phyloP scores from a whole-genome alignment of 768 basidiomycete genomes.

The Hemileccinum rubropunctum region DNA sequence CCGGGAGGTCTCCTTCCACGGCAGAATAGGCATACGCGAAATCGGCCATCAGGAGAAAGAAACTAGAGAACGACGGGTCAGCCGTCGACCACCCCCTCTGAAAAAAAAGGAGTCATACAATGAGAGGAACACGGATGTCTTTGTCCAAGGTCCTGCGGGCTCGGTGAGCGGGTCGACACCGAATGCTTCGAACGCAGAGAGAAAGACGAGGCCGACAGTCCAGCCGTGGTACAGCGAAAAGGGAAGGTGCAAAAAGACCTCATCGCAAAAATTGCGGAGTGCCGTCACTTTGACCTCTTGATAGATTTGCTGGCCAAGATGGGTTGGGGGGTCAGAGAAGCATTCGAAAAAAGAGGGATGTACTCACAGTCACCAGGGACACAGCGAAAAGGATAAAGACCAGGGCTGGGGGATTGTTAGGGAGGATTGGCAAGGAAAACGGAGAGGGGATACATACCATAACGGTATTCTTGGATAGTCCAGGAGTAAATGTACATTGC shows the following conservation, averaged over 20 bases:
- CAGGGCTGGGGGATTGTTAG: constrained; percentile 27
- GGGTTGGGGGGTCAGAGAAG: too few species aligned
- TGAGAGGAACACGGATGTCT: constrained; percentile 59
- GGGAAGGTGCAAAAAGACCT: constrained; percentile 68
- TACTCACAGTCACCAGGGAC: constrained; percentile 49
- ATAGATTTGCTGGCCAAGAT: constrained; percentile 50
- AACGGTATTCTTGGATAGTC: constrained; percentile 49
- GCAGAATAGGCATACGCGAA: constrained; percentile 66
- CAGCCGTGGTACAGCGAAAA: constrained; percentile 71
- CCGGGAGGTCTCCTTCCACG: constrained; percentile 65
- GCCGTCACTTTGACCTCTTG: constrained; percentile 60
- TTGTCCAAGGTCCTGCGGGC: constrained; percentile 56
- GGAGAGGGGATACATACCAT: constrained; percentile 29
- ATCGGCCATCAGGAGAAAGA: constrained; percentile 57
- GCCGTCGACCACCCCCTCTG: background rate
- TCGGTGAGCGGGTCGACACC: constrained; percentile 54
- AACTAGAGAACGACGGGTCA: constrained; percentile 22
- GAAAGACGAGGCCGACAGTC: constrained; percentile 50
- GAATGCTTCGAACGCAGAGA: constrained; percentile 60
- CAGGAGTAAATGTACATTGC: constrained; percentile 62
- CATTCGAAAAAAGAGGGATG: too few species aligned
- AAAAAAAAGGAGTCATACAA: constrained; percentile 33
- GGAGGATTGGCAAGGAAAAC: background rate
- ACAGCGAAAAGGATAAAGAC: constrained; percentile 44
- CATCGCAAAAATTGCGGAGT: constrained; percentile 49